Conservation (phyloP, 2,329 filamentous ascomycete genomes). For the Curvularia lunata region DNA sequence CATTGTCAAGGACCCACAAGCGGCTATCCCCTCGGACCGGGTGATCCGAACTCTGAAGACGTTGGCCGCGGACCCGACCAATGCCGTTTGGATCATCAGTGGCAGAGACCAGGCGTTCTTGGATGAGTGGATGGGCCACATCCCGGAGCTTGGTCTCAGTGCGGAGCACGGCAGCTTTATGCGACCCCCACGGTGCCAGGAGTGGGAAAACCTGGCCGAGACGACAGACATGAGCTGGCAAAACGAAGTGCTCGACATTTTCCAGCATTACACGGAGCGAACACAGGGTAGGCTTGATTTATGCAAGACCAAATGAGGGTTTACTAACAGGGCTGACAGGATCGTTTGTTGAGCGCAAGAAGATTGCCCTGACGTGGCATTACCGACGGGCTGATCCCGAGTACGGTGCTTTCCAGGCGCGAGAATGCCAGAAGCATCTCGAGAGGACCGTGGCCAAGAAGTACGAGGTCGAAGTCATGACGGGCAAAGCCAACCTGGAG, state of each 20-base stretch:
- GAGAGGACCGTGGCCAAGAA: constrained; percentile 75
- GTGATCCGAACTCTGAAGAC: constrained; percentile 80
- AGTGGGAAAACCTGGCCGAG: constrained; percentile 90
- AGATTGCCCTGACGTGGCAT: constrained; percentile 95
- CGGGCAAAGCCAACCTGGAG: constrained; percentile 94
- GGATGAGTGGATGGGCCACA: constrained; percentile 90
- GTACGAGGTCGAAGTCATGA: constrained; percentile 96
- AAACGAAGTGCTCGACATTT: constrained; percentile 79
- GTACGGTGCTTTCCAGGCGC: constrained; percentile 78
- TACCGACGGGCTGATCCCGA: constrained; percentile 91
- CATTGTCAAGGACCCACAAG: constrained; percentile 89
- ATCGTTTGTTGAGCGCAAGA: constrained; percentile 92
- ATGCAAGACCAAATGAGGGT: background rate
- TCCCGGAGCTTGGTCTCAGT: constrained; percentile 85
- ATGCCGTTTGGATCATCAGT: constrained; percentile 98
- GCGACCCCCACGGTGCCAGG: constrained; percentile 73
- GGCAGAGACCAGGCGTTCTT: constrained; percentile 93
- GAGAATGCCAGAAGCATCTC: constrained; percentile 81
- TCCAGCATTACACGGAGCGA: constrained; percentile 85
- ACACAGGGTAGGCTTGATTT: constrained; percentile 70
- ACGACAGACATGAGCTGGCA: constrained; percentile 93
- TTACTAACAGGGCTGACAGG: constrained; percentile 56
- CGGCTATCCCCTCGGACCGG: constrained; percentile 84
- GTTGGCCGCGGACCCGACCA: constrained; percentile 78
- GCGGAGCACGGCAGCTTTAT: constrained; percentile 98